Conservation (phyloP, 495 filamentous ascomycete species). For the Amniculicola lignicola region DNA sequence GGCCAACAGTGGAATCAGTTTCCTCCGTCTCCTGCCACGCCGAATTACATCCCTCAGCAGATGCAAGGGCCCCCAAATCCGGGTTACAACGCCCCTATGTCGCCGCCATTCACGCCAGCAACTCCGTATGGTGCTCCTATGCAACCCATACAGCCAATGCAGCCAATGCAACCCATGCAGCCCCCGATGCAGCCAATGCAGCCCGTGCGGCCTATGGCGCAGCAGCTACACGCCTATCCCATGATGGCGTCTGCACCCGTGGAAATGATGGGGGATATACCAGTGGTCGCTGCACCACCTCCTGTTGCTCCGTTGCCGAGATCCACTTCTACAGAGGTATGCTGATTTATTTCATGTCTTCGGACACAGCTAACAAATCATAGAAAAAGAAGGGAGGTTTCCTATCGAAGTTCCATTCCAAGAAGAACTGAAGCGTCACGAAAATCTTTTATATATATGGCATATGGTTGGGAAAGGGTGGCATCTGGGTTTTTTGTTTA, state of each 20-base stretch:
- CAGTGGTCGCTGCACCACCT: no score
- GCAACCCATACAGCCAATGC: neutral
- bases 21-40: constrained; percentile 1
- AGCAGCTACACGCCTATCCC: no score
- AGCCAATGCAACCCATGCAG: neutral
- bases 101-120: neutral
- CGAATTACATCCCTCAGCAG: neutral
- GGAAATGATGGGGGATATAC: no score
- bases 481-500: no score
- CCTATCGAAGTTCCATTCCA: no score
- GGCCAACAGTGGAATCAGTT: constrained; percentile 10
- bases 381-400: constrained; percentile 13
- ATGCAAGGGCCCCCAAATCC: neutral
- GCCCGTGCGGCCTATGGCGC: no score
- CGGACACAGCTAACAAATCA: neutral
- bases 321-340: constrained; percentile 8
- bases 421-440: no score
- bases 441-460: no score
- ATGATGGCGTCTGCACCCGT: no score
- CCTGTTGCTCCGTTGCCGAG: neutral
- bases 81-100: neutral
- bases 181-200: no score
- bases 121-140: constrained; percentile 5
- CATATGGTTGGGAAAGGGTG: no score
- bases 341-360: neutral